Percentiles rank a stretch among this genome's conserved stretches.
phyloP scores from a whole-genome alignment of 1,139 yeast species.

The Lizanozyma gosingica region DNA sequence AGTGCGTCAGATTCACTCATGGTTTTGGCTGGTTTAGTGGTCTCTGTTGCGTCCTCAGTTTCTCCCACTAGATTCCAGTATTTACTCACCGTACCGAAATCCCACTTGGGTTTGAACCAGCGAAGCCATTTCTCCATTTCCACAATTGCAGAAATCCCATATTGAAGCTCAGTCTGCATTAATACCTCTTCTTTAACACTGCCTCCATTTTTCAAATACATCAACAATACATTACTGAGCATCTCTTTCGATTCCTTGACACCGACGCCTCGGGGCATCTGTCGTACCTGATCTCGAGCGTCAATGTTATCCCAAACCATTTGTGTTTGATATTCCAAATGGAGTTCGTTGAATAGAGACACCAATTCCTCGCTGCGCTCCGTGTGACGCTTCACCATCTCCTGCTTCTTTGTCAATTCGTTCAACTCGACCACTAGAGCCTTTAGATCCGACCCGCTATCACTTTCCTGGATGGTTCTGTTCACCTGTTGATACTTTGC shows the following conservation, averaged over 20 bases:
- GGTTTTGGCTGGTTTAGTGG: background rate
- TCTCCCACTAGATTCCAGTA: background rate
- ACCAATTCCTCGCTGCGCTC: background rate
- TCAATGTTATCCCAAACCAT: background rate
- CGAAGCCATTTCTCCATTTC: background rate
- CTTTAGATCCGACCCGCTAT: conserved; percentile 10
- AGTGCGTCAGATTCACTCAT: background rate
- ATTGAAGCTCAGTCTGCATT: background rate
- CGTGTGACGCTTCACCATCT: background rate
- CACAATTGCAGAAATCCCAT: background rate
- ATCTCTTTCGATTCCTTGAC: background rate
- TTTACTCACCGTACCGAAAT: background rate
- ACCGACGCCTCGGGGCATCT: background rate
- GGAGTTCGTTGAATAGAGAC: background rate
- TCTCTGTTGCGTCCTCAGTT: background rate
- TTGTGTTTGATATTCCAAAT: background rate
- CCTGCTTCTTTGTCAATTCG: background rate
- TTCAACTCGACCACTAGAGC: conserved; percentile 6
- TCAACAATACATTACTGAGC: background rate
- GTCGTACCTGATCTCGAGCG: background rate
- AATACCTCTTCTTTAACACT: background rate
- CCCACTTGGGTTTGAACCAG: background rate
- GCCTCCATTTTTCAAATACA: background rate
- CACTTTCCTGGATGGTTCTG: conserved; percentile 11
- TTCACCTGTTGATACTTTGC: conserved; percentile 13